Base-by-base conservation (phyloP, 2,329 filamentous ascomycete genomes). In the Magnaporthales sp. region DNA sequence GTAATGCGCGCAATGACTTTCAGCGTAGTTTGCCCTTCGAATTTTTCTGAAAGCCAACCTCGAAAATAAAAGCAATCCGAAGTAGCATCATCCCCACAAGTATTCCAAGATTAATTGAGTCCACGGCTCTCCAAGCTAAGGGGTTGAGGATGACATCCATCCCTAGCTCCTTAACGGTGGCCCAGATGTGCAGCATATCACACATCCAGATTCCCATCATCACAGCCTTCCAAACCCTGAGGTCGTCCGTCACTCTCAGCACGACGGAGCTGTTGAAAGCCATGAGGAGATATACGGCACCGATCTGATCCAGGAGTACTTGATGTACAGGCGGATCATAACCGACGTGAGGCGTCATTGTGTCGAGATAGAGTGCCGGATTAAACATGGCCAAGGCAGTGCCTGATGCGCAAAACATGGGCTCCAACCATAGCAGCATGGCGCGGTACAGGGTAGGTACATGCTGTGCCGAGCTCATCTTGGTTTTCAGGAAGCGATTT, bases 61-160 rank as follows among this genome's bases (percentile, higher is more conserved):
- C 76, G 61, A 74, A 32, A 69, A 80, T 67, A 67, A 80, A 79
- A 2, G 70, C 73, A 19, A 73, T n/a, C 63, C 78, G 74, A 68
- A 78, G 66, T 5, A 70, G 61, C 56, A 74, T 70, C 1, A 76
- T 75, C 46, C 71, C 70, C 60, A 73, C 71, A 29, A 78, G 71
- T 66, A 74, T 73, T 27, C 70, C 67, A 67, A 78, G 71, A 19
- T 78, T 77, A 32, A 79, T 69, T 72, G 73, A 76, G 67, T 80
- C 79, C 69, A 77, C 74, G 22, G 67, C 63, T 24, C 72, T 73
- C 79, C 78, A 80, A 1, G 63, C 56, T 66, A 67, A 27, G 6
- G 74, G 69, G 31, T 70, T 69, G 11, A 73, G 60, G 30, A 74
- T 70, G 13, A 69, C 69, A 27, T 68, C 69, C 5, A 72, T 69